Evolutionary conservation across 2,329 filamentous ascomycete genomes (phyloP).

Genomic region (Pleomassaria siparia): DNA sequence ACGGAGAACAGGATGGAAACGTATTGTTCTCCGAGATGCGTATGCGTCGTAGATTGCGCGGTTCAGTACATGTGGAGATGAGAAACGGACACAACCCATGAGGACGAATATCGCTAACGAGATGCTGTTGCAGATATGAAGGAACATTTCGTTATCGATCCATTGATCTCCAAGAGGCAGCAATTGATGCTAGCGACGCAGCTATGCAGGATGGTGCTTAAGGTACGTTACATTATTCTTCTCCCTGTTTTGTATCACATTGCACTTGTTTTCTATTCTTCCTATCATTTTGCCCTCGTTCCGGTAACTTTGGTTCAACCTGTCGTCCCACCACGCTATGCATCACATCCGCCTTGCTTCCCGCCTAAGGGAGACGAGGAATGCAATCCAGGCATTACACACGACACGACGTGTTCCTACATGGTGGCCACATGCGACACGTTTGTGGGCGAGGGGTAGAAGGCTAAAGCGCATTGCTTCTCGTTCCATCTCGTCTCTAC

Average conservation of each 20-base stretch:
- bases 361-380: conserved; percentile 5
- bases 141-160: conserved; percentile 96
- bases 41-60: conserved; percentile 10
- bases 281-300: conserved; percentile 1
- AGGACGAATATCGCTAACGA: conserved; percentile 23
- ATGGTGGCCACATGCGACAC: conserved; percentile 13
- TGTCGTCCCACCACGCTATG: conserved; percentile 9
- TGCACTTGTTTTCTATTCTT: conserved; percentile 13
- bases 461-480: conserved; percentile 2
- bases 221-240: conserved; percentile 53
- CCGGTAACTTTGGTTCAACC: conserved; percentile 5
- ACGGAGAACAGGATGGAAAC: conserved; percentile 9
- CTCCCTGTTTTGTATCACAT: conserved; percentile 23
- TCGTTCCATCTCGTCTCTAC: conserved; percentile 1
- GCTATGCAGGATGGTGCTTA: conserved; percentile 79
- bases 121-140: conserved; percentile 71
- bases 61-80: conserved; percentile 9
- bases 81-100: not conserved
- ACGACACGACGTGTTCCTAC: conserved; percentile 12
- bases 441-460: conserved; percentile 4
- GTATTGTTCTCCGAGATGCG: conserved; percentile 11
- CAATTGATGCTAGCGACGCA: conserved; percentile 96
- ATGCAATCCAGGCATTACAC: conserved; percentile 22
- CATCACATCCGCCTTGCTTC: conserved; percentile 16
- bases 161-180: conserved; percentile 96